Evolutionary conservation across 2,329 filamentous ascomycete species (phyloP), one percentile per base, ranked within the genome.

Genomic region (Penicillium thymicola): DNA sequence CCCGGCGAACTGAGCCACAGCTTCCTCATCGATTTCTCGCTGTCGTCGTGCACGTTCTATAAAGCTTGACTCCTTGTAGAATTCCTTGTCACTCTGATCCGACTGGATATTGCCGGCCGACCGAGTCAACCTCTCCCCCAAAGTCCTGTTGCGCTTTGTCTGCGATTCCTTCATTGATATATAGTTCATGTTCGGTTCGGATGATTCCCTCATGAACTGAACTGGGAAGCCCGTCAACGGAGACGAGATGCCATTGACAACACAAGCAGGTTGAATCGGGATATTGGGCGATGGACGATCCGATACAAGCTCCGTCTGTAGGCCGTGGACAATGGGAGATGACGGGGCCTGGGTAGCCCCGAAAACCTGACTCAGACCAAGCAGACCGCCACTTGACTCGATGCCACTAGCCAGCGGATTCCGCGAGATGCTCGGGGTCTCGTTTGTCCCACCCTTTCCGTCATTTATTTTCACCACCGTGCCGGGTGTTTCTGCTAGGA

Each of bases 231-330:
- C 59, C 28, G 66, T 69, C 34, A 70, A 62, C 5, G 78, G 74
- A 2, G 78, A 78, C 5, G 75, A 77, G 0, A 73, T 57, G 8
- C 63, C 63, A 11, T 67, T 65, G 42, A 67, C 63, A 25, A 74
- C 62, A 9, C 73, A 70, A 30, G 69, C 71, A 34, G 67, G 66
- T 51, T 78, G 72, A 27, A 78, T 72, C 37, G 77, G 74, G 21
- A 80, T 66, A 59, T 78, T 76, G n/a, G 79, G 79, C 2, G 79
- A 81, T 4, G 79, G 79, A 48, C 78, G 75, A 59, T 80, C 78
- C 11, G 77, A 80, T 30, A 72, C 59, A 9, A 70, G 65, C 42
- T 77, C 77, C 2, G 70, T 69, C 7, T 71, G 71, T 3, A 67
- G 62, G 11, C 66, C 59, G 59, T 73, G 70, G 11, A 72, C 64